phyloP scores from a whole-genome alignment of 2,329 filamentous ascomycete species.

The Ploettnerulaceae sp. region DNA sequence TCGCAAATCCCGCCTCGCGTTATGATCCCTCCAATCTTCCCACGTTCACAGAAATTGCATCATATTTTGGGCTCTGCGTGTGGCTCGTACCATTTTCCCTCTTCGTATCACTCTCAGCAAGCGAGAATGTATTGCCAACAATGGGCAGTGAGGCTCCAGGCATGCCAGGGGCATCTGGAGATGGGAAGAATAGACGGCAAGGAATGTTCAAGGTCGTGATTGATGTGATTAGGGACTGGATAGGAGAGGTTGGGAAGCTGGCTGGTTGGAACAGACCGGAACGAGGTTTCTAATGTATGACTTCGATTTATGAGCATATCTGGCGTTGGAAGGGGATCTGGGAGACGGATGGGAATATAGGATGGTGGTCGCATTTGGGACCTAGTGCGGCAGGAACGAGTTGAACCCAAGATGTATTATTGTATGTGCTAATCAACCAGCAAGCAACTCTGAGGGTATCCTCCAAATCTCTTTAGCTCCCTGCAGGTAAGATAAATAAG shows the following conservation, averaged over 20 bases:
- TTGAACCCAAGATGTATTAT: conserved; percentile 9
- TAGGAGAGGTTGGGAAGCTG: conserved; percentile 37
- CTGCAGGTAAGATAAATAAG: conserved; percentile 18
- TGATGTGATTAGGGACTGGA: conserved; percentile 49
- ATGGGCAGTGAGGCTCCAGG: conserved; percentile 70
- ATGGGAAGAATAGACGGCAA: conserved; percentile 49
- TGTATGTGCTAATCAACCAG: conserved; percentile 15
- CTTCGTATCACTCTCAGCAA: conserved; percentile 89
- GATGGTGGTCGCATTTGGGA: conserved; percentile 5
- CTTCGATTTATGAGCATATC: conserved; percentile 12
- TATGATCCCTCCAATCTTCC: conserved; percentile 64
- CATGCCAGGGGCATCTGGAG: conserved; percentile 35
- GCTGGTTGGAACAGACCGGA: conserved; percentile 32
- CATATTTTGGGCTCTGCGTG: conserved; percentile 92
- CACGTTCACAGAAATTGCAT: conserved; percentile 88
- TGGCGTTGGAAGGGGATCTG: conserved; percentile 9
- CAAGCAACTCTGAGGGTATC: conserved; percentile 23
- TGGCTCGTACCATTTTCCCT: conserved; percentile 95
- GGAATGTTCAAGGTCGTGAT: conserved; percentile 64
- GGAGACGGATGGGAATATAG: neutral
- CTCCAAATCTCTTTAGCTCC: conserved; percentile 13
- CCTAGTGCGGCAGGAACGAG: neutral
- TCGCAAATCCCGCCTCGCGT: conserved; percentile 52
- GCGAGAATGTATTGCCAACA: conserved; percentile 89
- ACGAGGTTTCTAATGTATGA: conserved; percentile 22